Evolutionary conservation across 2,329 filamentous ascomycete species (phyloP).

Genomic region (Fusarium albidum): DNA sequence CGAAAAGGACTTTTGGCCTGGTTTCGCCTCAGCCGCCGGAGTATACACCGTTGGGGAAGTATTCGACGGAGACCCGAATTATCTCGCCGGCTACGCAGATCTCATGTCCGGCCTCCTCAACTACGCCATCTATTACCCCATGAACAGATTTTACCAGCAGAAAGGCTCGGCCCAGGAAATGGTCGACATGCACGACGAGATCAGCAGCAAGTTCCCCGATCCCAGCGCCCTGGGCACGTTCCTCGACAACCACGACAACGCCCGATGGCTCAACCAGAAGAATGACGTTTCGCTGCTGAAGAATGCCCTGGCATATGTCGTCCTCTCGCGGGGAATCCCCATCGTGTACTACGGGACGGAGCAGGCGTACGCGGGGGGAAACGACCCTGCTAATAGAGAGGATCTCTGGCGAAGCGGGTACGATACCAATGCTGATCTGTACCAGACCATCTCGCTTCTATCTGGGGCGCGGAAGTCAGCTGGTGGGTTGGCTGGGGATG

Average conservation of each 20-base stretch:
- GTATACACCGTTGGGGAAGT: conserved; percentile 71
- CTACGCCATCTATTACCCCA: conserved; percentile 59
- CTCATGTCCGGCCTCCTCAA: conserved; percentile 68
- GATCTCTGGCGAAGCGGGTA: conserved; percentile 65
- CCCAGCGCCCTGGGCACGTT: conserved; percentile 51
- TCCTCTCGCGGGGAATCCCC: conserved; percentile 68
- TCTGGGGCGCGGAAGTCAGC: conserved; percentile 18
- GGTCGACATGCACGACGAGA: conserved; percentile 48
- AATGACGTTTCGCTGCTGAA: conserved; percentile 63
- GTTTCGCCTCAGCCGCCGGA: conserved; percentile 61
- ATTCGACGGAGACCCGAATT: conserved; percentile 59
- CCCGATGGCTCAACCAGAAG: conserved; percentile 61
- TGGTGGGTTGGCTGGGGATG: conserved; percentile 15
- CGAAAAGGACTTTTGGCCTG: conserved; percentile 64
- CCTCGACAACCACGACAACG: conserved; percentile 67
- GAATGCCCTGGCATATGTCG: conserved; percentile 68
- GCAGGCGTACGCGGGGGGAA: conserved; percentile 62
- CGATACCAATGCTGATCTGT: conserved; percentile 33
- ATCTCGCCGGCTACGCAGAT: conserved; percentile 61
- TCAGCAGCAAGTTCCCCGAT: conserved; percentile 46
- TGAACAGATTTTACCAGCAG: conserved; percentile 51
- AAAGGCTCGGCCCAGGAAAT: conserved; percentile 49
- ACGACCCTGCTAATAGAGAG: conserved; percentile 62
- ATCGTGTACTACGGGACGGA: conserved; percentile 73
- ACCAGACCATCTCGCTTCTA: conserved; percentile 26